A percentile compares a stretch with the other conserved stretches of the same genome.
Conservation (phyloP, 257 asterid species). For the Solanum gracilifrons region DNA sequence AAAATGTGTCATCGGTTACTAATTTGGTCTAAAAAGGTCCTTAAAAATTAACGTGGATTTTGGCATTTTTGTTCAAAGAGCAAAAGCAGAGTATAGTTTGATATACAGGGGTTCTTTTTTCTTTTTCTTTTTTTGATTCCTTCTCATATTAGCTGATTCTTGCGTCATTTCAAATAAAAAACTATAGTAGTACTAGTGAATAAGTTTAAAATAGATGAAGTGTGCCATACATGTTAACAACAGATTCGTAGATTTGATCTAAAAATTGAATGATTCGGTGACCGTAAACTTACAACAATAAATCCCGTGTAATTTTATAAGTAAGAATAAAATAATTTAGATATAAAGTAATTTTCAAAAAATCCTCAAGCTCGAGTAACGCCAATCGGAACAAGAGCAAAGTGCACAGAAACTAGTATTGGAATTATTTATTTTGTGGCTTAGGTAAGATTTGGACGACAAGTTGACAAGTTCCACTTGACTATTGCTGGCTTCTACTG, state of each 20-base stretch:
- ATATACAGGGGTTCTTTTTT: neutral
- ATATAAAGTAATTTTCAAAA: accelerated
- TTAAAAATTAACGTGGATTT: too few species aligned
- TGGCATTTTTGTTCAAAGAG: neutral
- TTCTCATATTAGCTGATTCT: neutral
- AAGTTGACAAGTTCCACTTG: neutral
- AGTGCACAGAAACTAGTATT: neutral
- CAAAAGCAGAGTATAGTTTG: neutral
- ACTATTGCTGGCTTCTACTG: neutral
- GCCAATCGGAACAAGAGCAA: too few species aligned
- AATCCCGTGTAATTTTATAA: too few species aligned
- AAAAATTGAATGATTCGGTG: neutral
- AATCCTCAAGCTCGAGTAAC: neutral
- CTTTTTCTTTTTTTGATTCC: neutral
- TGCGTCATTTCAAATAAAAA: neutral
- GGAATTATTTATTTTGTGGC: neutral
- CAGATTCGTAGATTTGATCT: neutral
- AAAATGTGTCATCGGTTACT: neutral
- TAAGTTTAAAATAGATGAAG: neutral
- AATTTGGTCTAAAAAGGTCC: too few species aligned
- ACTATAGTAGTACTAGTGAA: neutral
- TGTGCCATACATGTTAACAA: neutral
- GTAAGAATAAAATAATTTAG: too few species aligned
- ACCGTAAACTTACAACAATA: too few species aligned
- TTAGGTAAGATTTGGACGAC: neutral